A percentile compares a stretch with the other conserved stretches of the same genome.
Evolutionary conservation across 1,139 yeast genomes (phyloP).

Genomic region (Insectozyma bohioensis): DNA sequence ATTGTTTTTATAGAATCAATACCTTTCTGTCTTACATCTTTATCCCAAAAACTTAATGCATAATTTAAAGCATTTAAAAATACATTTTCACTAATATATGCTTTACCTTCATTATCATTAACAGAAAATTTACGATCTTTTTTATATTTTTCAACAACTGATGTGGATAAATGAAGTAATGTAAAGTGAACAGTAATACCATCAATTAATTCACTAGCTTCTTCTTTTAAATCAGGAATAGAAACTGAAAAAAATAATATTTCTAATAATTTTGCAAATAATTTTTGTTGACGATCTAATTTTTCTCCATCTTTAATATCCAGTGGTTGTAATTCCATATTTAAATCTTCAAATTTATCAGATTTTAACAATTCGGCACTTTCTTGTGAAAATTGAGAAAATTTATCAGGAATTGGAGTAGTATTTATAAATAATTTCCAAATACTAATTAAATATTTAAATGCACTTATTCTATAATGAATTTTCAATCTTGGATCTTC

Average conservation of each 20-base stretch:
- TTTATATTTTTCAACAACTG: conserved; percentile 69
- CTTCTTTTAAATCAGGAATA: conserved; percentile 69
- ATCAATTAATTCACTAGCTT: conserved; percentile 60
- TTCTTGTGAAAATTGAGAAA: conserved; percentile 42
- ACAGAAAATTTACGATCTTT: conserved; percentile 71
- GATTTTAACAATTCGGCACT: conserved; percentile 49
- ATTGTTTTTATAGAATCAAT: conserved; percentile 62
- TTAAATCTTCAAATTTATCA: conserved; percentile 37
- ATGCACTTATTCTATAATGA: conserved; percentile 77
- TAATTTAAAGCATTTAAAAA: conserved; percentile 73
- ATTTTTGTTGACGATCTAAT: conserved; percentile 59
- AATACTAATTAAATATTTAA: conserved; percentile 64
- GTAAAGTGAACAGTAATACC: conserved; percentile 80
- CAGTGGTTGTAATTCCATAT: conserved; percentile 39
- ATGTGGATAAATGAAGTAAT: conserved; percentile 71
- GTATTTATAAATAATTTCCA: conserved; percentile 71
- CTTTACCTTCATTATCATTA: conserved; percentile 76
- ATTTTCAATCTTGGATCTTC: conserved; percentile 65
- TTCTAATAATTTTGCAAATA: conserved; percentile 61
- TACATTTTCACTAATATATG: conserved; percentile 66
- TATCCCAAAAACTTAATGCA: conserved; percentile 78
- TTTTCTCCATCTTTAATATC: conserved; percentile 49
- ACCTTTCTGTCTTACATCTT: conserved; percentile 71
- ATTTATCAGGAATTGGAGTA: conserved; percentile 58
- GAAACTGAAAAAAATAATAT: conserved; percentile 75